Conservation (phyloP, 192 early-diverging fungal genomes). For the Chytriomyces sp. region DNA sequence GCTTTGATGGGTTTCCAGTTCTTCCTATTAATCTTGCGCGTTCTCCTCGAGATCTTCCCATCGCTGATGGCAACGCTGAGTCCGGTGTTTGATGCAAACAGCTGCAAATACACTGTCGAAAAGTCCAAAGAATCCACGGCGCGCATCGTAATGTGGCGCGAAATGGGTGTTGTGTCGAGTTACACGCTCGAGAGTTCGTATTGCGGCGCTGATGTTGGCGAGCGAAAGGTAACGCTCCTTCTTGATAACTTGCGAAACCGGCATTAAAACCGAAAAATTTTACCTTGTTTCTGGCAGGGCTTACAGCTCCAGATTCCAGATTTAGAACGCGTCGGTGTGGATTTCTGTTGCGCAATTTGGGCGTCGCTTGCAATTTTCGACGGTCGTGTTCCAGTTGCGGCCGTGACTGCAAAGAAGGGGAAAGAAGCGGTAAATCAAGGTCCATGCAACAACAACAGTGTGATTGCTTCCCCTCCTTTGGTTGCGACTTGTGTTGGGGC, state of each 20-base stretch:
- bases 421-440: neutral
- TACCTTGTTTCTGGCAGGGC: constrained; percentile 36
- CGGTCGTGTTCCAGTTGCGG: constrained; percentile 28
- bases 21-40: constrained; percentile 33
- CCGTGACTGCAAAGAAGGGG: neutral
- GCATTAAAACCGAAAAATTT: neutral
- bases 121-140: constrained; percentile 56
- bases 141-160: constrained; percentile 53
- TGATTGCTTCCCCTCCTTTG: too few species aligned
- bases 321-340: constrained; percentile 46
- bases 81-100: constrained; percentile 49
- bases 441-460: neutral
- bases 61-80: constrained; percentile 47
- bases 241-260: constrained; percentile 7
- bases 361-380: constrained; percentile 37
- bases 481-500: neutral
- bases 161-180: constrained; percentile 51
- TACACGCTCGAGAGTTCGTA: constrained; percentile 59
- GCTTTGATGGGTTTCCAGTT: neutral
- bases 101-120: constrained; percentile 49
- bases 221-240: constrained; percentile 46
- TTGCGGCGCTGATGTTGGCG: constrained; percentile 56
- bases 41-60: constrained; percentile 45
- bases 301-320: constrained; percentile 52
- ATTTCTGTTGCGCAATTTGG: constrained; percentile 46